Base-by-base conservation (phyloP, 495 filamentous ascomycete species). In the Jackrogersella multiformis region DNA sequence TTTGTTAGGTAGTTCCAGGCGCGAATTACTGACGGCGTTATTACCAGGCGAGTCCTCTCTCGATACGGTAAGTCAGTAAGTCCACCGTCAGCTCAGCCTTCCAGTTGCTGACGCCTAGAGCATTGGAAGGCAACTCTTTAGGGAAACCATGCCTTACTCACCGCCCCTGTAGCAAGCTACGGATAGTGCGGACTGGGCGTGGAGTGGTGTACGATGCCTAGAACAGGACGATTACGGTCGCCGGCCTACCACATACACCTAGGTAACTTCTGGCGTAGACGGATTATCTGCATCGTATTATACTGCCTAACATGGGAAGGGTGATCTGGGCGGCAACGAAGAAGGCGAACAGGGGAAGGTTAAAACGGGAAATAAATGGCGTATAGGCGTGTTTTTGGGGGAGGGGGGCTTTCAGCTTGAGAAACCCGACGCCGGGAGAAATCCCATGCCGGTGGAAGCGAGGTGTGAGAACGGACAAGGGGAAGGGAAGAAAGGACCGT, bases 101-200 rank as follows among this genome's bases (percentile, higher is more conserved):
- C 67, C 67, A 70, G 61, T 70, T 70, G 67, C 67, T 70, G 61
- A 70, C 67, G 67, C 67, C 51, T 46, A n/a, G 21, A 60, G 48
- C 24, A 51, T 49, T 49, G 18, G 10, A 46, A 36, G 56, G 24
- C 36, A 44, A 32, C 44, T 61, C 24, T 38, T n/a, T 39, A 45
- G 45, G 12, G 21, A 24, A 34, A 12, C 15, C 36, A 42, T 23
- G 38, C 49, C 35, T 65, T 56, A 52, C 61, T 65, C 56, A 64
- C 66, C 66, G 42, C 51, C 52, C 56, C 55, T 46, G 10, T 34
- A 16, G 38, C 26, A 69, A 51, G 42, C 52, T 53, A 53, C 61
- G 56, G 61, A 53, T 36, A 21, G 41, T 42, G 51, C 56, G 42
- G 56, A 46, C 56, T 36, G 45, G 18, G 51, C 16, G 30, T 42